Conservation (phyloP, 495 filamentous ascomycete species). For the Lentithecium fluviatile region DNA sequence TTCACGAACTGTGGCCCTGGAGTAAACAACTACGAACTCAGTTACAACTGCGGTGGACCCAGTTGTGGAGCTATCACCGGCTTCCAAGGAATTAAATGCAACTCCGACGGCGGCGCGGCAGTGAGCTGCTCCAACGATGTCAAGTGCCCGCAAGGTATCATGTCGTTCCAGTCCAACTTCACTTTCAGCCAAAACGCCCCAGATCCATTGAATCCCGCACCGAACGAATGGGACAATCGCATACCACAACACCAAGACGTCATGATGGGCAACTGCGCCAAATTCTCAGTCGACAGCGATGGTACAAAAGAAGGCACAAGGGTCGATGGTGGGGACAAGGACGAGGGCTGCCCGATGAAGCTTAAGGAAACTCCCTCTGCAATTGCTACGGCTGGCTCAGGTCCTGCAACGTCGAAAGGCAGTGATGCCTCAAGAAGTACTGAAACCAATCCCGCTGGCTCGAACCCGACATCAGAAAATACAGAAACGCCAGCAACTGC, state of each 20-base stretch:
- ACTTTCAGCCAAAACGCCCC: conserved; percentile 28
- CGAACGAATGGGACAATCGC: conserved; percentile 12
- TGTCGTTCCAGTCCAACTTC: conserved; percentile 24
- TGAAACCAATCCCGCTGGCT: too few species aligned
- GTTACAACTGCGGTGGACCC: conserved; percentile 25
- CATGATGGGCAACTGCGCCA: conserved; percentile 9
- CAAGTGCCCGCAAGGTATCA: conserved; percentile 20
- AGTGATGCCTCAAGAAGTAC: not conserved
- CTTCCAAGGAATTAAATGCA: conserved; percentile 17
- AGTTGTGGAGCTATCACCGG: conserved; percentile 17
- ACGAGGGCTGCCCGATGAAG: not conserved
- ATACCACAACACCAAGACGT: conserved; percentile 22
- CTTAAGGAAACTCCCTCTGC: conserved; percentile 11
- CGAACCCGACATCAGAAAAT: too few species aligned
- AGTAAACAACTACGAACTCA: conserved; percentile 13
- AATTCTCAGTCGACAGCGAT: conserved; percentile 20
- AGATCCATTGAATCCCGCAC: conserved; percentile 10
- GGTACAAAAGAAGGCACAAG: conserved; percentile 22
- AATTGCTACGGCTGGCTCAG: not conserved
- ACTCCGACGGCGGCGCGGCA: not conserved
- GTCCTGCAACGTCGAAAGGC: not conserved
- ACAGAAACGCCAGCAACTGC: too few species aligned
- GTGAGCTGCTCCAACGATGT: conserved; percentile 18
- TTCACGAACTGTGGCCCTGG: conserved; percentile 27
- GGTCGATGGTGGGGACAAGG: not conserved